These are phyloP conservation scores for Glycyrrhiza uralensis DNA, from an alignment of 306 rosid species.

Conservation along the genomic window DNA sequence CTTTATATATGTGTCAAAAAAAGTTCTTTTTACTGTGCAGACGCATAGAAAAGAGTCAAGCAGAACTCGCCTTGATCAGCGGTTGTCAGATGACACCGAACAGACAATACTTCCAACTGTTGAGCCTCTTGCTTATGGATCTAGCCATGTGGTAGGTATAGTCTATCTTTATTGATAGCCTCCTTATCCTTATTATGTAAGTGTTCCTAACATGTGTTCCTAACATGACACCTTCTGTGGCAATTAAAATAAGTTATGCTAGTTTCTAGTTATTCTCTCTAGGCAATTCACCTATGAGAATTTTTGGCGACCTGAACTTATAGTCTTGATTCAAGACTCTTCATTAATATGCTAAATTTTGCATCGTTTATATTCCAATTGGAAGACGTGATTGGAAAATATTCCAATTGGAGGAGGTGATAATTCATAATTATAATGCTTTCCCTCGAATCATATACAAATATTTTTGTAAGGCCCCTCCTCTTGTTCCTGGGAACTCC, in stretches of 20 bases:
- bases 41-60: slow-evolving; percentile 58
- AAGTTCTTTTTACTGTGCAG: slow-evolving; percentile 39
- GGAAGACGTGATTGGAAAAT: background rate
- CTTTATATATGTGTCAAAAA: background rate
- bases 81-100: slow-evolving; percentile 32
- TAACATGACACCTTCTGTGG: background rate
- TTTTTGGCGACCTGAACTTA: background rate
- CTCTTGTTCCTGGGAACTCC: background rate
- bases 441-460: background rate
- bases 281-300: background rate
- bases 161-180: slow-evolving; percentile 9
- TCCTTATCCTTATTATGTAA: background rate
- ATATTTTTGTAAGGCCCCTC: background rate
- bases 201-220: background rate
- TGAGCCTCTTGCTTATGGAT: slow-evolving; percentile 69
- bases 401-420: background rate
- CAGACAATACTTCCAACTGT: slow-evolving; percentile 42
- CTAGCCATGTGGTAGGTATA: slow-evolving; percentile 66
- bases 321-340: background rate
- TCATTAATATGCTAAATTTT: background rate
- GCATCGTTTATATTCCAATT: background rate
- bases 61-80: slow-evolving; percentile 34
- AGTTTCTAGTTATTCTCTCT: background rate
- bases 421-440: background rate
- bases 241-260: slow-evolving; percentile 7